phyloP scores from a whole-genome alignment of 1,284 basidiomycete genomes.

The Coriolopsis trogii region DNA sequence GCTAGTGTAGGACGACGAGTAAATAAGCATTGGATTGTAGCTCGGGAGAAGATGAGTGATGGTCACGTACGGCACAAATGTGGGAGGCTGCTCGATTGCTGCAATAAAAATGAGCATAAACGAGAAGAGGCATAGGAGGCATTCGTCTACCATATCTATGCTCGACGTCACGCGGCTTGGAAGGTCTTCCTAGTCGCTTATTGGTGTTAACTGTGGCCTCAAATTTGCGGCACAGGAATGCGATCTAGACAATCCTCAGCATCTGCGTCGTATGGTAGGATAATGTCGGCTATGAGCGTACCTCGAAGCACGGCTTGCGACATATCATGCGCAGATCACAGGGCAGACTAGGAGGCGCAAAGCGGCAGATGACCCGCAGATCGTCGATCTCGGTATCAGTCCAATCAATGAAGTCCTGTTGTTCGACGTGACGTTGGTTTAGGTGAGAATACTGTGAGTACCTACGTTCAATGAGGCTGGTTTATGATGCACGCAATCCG shows the following conservation, averaged over 20 bases:
- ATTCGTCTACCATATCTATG: not conserved
- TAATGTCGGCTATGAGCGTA: conserved; percentile 13
- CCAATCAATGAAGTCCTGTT: conserved; percentile 15
- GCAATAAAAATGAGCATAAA: not conserved
- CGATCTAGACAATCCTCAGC: not conserved
- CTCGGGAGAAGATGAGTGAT: too few relatives aligned
- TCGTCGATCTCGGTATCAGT: conserved; percentile 20
- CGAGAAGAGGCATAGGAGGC: not conserved
- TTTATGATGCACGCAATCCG: conserved; percentile 3
- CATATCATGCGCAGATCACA: conserved; percentile 49
- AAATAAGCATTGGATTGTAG: too few relatives aligned
- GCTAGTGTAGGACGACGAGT: too few relatives aligned
- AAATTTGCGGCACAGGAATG: conserved; percentile 1
- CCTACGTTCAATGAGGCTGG: too few relatives aligned
- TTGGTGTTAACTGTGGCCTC: too few relatives aligned
- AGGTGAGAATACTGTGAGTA: too few relatives aligned
- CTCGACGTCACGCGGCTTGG: too few relatives aligned
- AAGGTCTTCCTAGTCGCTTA: too few relatives aligned
- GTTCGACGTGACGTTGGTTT: not conserved
- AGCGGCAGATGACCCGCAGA: conserved; percentile 16
- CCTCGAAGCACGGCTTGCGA: conserved; percentile 48
- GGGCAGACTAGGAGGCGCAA: conserved; percentile 41
- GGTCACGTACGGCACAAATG: conserved; percentile 15
- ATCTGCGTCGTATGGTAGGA: too few relatives aligned
- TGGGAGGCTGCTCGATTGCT: not conserved